These are phyloP conservation scores for Metschnikowia henanensis DNA, from an alignment of 805 yeast genomes.

Conservation along the genomic window DNA sequence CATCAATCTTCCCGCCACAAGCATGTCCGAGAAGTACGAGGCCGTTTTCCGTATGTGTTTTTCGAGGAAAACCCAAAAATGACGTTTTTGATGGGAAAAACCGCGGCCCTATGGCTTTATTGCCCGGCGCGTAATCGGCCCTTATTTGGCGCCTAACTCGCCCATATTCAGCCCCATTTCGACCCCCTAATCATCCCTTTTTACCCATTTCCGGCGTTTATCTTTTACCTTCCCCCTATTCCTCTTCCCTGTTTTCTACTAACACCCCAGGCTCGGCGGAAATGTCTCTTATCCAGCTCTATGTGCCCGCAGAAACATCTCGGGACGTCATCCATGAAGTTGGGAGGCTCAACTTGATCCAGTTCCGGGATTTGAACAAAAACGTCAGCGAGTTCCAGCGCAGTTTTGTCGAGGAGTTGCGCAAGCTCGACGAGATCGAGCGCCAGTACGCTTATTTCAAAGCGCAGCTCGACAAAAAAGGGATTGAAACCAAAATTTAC, in stretches of 20 bases:
- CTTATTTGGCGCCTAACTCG: too few relatives aligned
- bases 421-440: slow-evolving; percentile 81
- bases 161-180: too few relatives aligned
- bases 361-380: slow-evolving; percentile 81
- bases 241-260: slow-evolving; percentile 10
- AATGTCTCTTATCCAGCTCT: slow-evolving; percentile 91
- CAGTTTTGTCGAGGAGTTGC: slow-evolving; percentile 83
- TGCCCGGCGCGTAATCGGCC: too few relatives aligned
- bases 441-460: slow-evolving; percentile 61
- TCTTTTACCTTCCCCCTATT: too few relatives aligned
- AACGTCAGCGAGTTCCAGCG: slow-evolving; percentile 86
- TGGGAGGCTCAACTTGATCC: slow-evolving; percentile 84
- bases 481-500: slow-evolving; percentile 36
- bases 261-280: slow-evolving; percentile 77
- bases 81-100: too few relatives aligned
- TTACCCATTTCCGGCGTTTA: too few relatives aligned
- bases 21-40: slow-evolving; percentile 37
- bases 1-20: neutral
- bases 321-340: slow-evolving; percentile 82
- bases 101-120: too few relatives aligned
- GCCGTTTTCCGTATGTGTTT: slow-evolving; percentile 45
- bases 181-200: too few relatives aligned
- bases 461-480: slow-evolving; percentile 50
- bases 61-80: neutral
- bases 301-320: slow-evolving; percentile 86